Percentiles rank a stretch among this genome's conserved stretches.
Conservation (phyloP, 228 moss, liverwort and hornwort species). For the Sphagnum magellanicum region DNA sequence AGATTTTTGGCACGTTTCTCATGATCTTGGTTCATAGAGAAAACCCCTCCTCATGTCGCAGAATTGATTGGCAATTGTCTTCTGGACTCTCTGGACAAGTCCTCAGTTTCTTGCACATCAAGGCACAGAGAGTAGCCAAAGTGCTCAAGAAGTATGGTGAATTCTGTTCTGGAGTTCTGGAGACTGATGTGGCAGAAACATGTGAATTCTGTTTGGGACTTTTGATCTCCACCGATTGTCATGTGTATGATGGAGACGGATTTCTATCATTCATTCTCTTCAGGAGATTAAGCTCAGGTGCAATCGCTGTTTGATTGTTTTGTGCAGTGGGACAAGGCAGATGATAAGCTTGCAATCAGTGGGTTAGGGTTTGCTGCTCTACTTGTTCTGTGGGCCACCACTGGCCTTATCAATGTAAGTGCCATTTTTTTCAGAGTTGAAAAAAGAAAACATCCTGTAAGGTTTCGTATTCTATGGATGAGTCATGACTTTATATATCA, state of each 20-base stretch:
- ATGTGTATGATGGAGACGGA: not conserved
- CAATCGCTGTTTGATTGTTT: not conserved
- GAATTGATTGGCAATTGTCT: too few relatives aligned
- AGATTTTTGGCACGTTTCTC: too few relatives aligned
- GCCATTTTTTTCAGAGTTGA: not conserved
- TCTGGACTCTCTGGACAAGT: too few relatives aligned
- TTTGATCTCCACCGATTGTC: not conserved
- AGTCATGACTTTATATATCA: too few relatives aligned
- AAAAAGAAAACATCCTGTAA: too few relatives aligned
- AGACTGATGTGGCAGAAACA: too few relatives aligned
- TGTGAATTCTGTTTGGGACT: too few relatives aligned
- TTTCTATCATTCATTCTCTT: not conserved
- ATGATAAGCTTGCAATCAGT: conserved; percentile 84
- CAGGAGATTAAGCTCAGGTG: not conserved
- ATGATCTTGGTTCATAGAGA: too few relatives aligned
- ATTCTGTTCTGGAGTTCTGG: not conserved
- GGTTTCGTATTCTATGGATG: not conserved
- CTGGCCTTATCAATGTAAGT: conserved; percentile 54
- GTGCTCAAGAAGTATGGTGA: too few relatives aligned
- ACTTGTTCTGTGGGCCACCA: conserved; percentile 71
- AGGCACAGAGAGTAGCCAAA: too few relatives aligned
- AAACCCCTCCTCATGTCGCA: too few relatives aligned
- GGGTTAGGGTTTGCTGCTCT: conserved; percentile 65
- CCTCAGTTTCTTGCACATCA: too few relatives aligned
- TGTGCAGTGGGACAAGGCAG: conserved; percentile 82